Evolutionary conservation across 2,329 filamentous ascomycete genomes (phyloP).

Genomic region (Colletotrichum chrysophilum): DNA sequence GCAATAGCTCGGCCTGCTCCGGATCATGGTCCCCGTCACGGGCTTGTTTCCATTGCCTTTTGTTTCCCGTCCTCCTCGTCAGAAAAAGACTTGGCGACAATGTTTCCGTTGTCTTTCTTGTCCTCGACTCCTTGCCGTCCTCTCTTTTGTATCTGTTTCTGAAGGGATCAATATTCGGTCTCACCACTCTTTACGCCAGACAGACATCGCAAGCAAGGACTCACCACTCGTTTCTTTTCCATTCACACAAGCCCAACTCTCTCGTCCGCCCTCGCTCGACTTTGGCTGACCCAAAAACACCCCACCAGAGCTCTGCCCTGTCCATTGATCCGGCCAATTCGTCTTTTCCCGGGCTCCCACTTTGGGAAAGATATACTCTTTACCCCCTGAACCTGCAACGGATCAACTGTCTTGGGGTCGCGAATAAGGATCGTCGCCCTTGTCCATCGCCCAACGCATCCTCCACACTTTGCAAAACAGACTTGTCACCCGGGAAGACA

Average conservation of each 20-base stretch:
- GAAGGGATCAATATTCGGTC: slow-evolving; percentile 12
- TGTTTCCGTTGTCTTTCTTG: neutral
- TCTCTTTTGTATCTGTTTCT: neutral
- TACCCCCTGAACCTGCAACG: slow-evolving; percentile 10
- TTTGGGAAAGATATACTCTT: neutral
- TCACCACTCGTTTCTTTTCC: slow-evolving; percentile 17
- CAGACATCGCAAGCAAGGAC: neutral
- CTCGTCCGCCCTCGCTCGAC: neutral
- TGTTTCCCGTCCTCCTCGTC: slow-evolving; percentile 5
- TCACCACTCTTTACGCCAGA: slow-evolving; percentile 13
- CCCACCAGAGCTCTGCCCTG: neutral
- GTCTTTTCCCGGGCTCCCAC: neutral
- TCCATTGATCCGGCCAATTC: neutral
- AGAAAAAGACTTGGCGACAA: neutral
- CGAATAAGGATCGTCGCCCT: slow-evolving; percentile 23
- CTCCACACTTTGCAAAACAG: slow-evolving; percentile 8
- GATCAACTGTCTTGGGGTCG: slow-evolving; percentile 18
- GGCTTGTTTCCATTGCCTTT: slow-evolving; percentile 3
- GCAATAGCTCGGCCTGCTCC: slow-evolving; percentile 20
- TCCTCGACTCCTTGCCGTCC: slow-evolving; percentile 7
- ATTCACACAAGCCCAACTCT: neutral
- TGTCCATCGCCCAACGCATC: slow-evolving; percentile 8
- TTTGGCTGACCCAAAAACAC: neutral
- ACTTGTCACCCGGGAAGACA: slow-evolving; percentile 11
- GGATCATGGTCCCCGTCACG: neutral